These are phyloP conservation scores for Oidium heveae DNA, from an alignment of 2,329 filamentous ascomycete genomes.

Conservation along the genomic window DNA sequence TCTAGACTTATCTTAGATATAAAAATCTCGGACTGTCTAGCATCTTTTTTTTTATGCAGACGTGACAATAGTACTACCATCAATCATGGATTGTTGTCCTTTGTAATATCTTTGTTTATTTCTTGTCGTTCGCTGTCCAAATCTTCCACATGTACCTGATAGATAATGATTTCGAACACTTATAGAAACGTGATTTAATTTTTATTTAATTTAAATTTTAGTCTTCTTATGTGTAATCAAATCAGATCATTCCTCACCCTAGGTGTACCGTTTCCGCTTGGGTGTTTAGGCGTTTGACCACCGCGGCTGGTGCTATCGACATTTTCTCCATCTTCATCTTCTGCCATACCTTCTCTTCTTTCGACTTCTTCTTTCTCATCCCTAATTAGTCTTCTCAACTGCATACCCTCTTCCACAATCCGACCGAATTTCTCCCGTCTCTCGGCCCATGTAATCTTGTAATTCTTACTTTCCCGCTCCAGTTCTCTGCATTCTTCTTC, in stretches of 20 bases:
- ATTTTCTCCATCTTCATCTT: conserved; percentile 28
- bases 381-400: conserved; percentile 60
- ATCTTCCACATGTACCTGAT: no score
- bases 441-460: conserved; percentile 63
- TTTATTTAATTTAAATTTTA: neutral
- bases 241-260: conserved; percentile 17
- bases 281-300: conserved; percentile 25
- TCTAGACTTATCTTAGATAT: no score
- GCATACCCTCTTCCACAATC: conserved; percentile 78
- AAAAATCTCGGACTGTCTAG: no score
- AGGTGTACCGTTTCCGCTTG: conserved; percentile 23
- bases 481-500: conserved; percentile 74
- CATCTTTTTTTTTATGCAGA: no score
- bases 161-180: no score
- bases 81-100: no score
- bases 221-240: conserved; percentile 16
- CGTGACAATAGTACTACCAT: no score
- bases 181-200: no score
- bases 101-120: no score
- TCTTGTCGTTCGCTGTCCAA: no score
- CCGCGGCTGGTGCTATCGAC: conserved; percentile 28
- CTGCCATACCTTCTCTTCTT: conserved; percentile 55
- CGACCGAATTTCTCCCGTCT: conserved; percentile 64
- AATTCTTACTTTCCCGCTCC: conserved; percentile 59
- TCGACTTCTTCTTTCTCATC: conserved; percentile 93